Conservation (phyloP, 192 early-diverging fungal species). For the Coemansia sp. region DNA sequence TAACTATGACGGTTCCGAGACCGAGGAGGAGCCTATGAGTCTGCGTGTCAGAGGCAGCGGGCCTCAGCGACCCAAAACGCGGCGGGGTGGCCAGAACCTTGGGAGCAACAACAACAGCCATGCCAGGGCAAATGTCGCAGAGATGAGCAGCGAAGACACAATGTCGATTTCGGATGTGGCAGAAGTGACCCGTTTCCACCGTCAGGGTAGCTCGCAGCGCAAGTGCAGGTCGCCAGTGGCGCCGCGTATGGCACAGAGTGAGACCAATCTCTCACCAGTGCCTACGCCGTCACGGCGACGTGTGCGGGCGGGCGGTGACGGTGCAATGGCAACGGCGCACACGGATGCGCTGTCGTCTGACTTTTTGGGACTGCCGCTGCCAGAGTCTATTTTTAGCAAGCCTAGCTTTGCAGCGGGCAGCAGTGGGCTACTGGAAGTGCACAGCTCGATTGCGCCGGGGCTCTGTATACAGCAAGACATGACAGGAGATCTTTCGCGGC, state of each 20-base stretch:
- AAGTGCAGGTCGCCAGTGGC: slow-evolving; percentile 23
- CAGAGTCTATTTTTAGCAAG: slow-evolving; percentile 50
- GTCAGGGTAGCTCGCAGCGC: slow-evolving; percentile 36
- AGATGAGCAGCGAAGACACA: slow-evolving; percentile 42
- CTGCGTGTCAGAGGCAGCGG: slow-evolving; percentile 13
- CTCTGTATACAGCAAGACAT: slow-evolving; percentile 35
- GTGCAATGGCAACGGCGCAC: slow-evolving; percentile 24
- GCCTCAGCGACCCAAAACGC: background rate
- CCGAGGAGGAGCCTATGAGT: slow-evolving; percentile 47
- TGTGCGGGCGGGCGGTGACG: slow-evolving; percentile 20
- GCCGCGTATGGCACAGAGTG: slow-evolving; percentile 48
- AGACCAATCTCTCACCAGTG: slow-evolving; percentile 29
- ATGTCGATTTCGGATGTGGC: slow-evolving; percentile 51
- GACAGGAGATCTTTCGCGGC: slow-evolving; percentile 34
- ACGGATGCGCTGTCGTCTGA: slow-evolving; percentile 50
- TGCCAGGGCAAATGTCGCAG: background rate
- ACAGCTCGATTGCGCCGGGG: slow-evolving; percentile 20
- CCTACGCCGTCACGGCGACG: slow-evolving; percentile 24
- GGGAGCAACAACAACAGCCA: slow-evolving; percentile 10
- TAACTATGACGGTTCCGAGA: slow-evolving; percentile 36
- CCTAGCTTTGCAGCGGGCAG: slow-evolving; percentile 14
- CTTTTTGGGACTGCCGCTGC: slow-evolving; percentile 49
- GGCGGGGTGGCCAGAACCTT: background rate
- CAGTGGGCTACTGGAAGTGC: background rate
- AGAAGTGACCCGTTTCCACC: slow-evolving; percentile 50